Base-by-base conservation (phyloP, 2,329 filamentous ascomycete species). In the Cytospora paraplurivora region DNA sequence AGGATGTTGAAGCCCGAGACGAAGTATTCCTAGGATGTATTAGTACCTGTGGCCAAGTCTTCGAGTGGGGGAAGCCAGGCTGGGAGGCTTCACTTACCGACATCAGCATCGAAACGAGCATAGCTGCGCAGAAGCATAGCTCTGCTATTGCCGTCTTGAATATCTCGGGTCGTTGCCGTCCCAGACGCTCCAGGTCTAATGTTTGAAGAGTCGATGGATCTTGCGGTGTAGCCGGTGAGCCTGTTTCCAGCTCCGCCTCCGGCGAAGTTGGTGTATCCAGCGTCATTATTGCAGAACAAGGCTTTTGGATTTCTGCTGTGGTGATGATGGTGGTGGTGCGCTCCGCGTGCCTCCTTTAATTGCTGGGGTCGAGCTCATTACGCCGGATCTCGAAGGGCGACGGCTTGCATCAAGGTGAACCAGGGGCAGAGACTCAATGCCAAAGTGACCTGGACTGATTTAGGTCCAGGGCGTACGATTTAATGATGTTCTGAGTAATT, bases 1-100 rank as follows among this genome's bases (percentile, higher is more conserved):
- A 94, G 84, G 68, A 89, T 88, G 64, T 83, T 84, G 73, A 93
- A 95, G 37, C 92, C 92, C 54, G 88, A 90, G 57, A 94, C 84
- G 71, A 89, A 90, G 75, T 88, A 93, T 76, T 93, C 90, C 80
- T 85, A 70, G 63, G 12, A 4, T 1, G 10, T 47, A 21, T 62
- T n/a, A 59, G 55, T 50, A 55, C n/a, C 10, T 8, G 13, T 52
- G 7, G 44, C 27, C 6, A 33, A 1, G n/a, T 33, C 15, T 12
- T 1, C 17, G 3, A 19, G 11, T 27, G 12, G 13, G 12, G 13
- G 19, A 34, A 19, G 4, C 5, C 15, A 15, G 21, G 21, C 17
- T 13, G 37, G 35, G 13, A 8, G 34, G 17, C 10, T 1, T 47
- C 13, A 71, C 78, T 59, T 70, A 80, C 79, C 37, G 82, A 77